Percentiles rank a stretch among this genome's conserved stretches.
These are phyloP conservation scores for Lichtheimia ramosa DNA, from an alignment of 371 early-diverging fungal species.

Conservation along the genomic window DNA sequence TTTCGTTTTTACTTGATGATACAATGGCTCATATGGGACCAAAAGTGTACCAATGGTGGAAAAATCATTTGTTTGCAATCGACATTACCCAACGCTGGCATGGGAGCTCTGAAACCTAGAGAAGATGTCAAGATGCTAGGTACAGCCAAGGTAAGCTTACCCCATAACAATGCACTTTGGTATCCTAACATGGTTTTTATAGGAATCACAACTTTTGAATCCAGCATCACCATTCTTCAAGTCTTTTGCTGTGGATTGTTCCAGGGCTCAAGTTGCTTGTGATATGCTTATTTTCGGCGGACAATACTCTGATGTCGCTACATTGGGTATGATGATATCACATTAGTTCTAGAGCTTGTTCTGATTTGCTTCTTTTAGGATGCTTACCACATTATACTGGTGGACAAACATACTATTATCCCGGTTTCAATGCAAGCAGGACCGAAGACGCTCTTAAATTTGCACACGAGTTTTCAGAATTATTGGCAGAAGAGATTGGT, in stretches of 20 bases:
- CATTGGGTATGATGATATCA: slow-evolving; percentile 60
- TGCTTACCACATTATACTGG: slow-evolving; percentile 91
- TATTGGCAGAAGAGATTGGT: slow-evolving; percentile 84
- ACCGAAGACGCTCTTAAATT: slow-evolving; percentile 89
- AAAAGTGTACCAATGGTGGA: slow-evolving; percentile 77
- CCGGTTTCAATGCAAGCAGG: slow-evolving; percentile 88
- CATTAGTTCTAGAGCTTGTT: no score
- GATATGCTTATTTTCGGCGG: slow-evolving; percentile 92
- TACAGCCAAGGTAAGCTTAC: slow-evolving; percentile 61
- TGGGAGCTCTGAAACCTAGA: slow-evolving; percentile 79
- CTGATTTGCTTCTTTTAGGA: slow-evolving; percentile 18
- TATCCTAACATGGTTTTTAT: not conserved
- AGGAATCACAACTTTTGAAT: slow-evolving; percentile 82
- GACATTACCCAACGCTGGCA: slow-evolving; percentile 79
- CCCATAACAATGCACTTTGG: not conserved
- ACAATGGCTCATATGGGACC: not conserved
- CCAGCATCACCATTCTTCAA: slow-evolving; percentile 92
- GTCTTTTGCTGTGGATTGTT: slow-evolving; percentile 89
- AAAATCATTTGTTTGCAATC: slow-evolving; percentile 88
- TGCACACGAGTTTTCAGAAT: slow-evolving; percentile 82
- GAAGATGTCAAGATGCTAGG: slow-evolving; percentile 87
- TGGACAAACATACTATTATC: slow-evolving; percentile 94
- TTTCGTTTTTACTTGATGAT: not conserved
- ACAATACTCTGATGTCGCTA: slow-evolving; percentile 92
- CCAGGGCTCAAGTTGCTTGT: slow-evolving; percentile 88